phyloP scores from a whole-genome alignment of 1,284 basidiomycete genomes.

The Ceratobasidium sp. region DNA sequence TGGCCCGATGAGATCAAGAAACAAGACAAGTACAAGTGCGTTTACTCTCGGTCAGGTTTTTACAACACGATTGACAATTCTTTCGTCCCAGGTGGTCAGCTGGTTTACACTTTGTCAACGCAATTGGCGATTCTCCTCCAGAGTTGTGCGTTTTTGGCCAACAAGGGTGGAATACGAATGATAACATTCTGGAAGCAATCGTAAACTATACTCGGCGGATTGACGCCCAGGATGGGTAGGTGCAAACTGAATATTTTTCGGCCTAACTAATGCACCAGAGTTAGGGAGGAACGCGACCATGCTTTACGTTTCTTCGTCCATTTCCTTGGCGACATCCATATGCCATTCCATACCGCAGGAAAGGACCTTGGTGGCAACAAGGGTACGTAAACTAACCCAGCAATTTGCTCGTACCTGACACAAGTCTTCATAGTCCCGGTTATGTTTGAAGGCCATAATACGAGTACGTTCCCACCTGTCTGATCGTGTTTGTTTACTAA shows the following conservation, averaged over 20 bases:
- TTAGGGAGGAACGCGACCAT: conserved; percentile 55
- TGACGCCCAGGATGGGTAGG: conserved; percentile 51
- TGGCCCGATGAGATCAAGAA: conserved; percentile 84
- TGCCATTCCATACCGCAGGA: conserved; percentile 89
- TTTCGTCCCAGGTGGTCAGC: not conserved
- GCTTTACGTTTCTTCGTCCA: conserved; percentile 91
- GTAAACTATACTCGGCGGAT: conserved; percentile 75
- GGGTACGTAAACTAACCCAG: conserved; percentile 45
- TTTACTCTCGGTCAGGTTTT: conserved; percentile 32
- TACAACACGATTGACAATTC: conserved; percentile 47
- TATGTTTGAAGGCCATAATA: conserved; percentile 51
- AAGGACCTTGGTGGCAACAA: conserved; percentile 86
- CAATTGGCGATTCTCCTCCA: conserved; percentile 78
- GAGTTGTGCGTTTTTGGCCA: conserved; percentile 79
- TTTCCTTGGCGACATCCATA: conserved; percentile 90
- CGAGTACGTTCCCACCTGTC: conserved; percentile 39
- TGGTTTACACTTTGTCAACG: conserved; percentile 76
- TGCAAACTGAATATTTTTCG: not conserved
- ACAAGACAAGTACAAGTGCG: conserved; percentile 57
- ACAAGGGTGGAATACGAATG: conserved; percentile 76
- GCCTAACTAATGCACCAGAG: not conserved
- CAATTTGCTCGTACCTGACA: conserved; percentile 42
- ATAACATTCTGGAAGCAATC: conserved; percentile 80
- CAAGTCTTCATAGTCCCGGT: conserved; percentile 48
- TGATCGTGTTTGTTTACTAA: not conserved